phyloP scores from a whole-genome alignment of 257 asterid genomes.

The Fraxinus quadrangulata region DNA sequence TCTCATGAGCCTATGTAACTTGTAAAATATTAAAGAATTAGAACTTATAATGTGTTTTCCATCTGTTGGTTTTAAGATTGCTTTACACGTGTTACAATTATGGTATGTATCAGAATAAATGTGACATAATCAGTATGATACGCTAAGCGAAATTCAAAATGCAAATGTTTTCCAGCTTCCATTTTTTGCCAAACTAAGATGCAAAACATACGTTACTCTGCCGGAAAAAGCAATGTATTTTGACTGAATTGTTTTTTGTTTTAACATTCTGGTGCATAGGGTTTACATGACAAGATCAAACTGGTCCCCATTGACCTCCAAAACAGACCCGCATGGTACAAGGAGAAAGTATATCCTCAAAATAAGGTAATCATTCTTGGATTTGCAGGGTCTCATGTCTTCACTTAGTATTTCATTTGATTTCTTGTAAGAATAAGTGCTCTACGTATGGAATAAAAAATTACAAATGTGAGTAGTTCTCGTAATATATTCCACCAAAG shows the following conservation, averaged over 20 bases:
- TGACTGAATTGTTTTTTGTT: background rate
- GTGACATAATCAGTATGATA: background rate
- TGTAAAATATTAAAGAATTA: background rate
- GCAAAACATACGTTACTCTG: background rate
- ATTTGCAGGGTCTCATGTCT: background rate
- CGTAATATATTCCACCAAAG: background rate
- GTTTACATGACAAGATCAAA: slow-evolving; percentile 56
- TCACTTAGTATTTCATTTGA: background rate
- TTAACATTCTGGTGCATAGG: slow-evolving; percentile 35
- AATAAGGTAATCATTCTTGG: slow-evolving; percentile 44
- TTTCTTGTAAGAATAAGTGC: background rate
- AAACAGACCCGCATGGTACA: slow-evolving; percentile 67
- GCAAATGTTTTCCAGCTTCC: background rate
- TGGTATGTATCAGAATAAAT: background rate
- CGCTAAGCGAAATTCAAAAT: background rate
- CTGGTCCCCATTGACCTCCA: slow-evolving; percentile 55
- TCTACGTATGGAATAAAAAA: background rate
- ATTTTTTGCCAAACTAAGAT: background rate
- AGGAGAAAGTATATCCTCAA: slow-evolving; percentile 64
- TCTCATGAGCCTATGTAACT: background rate
- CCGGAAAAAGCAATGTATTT: background rate
- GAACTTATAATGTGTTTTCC: background rate
- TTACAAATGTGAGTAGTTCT: background rate
- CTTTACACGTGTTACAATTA: background rate
- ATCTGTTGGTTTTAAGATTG: background rate